These are phyloP conservation scores for Exophiala lecanii-corni DNA, from an alignment of 2,329 filamentous ascomycete species.

Conservation along the genomic window DNA sequence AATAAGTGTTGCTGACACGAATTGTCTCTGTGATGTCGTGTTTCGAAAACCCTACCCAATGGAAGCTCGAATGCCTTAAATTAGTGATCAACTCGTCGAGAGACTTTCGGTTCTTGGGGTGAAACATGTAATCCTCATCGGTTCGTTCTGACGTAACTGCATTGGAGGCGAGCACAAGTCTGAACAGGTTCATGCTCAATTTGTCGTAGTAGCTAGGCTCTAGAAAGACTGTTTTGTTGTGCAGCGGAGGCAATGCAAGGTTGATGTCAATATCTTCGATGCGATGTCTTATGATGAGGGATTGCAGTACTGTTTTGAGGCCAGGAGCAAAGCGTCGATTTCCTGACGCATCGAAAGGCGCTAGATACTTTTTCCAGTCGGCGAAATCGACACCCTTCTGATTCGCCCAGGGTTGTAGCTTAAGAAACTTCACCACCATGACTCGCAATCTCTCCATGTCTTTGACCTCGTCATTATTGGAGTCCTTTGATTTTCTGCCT, in stretches of 20 bases:
- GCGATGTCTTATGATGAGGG: constrained; percentile 75
- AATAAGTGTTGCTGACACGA: constrained; percentile 62
- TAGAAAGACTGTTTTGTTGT: constrained; percentile 67
- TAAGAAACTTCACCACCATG: constrained; percentile 66
- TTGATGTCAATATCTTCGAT: constrained; percentile 63
- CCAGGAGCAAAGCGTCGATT: constrained; percentile 39
- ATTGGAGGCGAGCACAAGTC: constrained; percentile 79
- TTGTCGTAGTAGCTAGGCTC: constrained; percentile 82
- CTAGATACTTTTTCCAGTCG: constrained; percentile 71
- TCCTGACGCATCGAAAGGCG: constrained; percentile 58
- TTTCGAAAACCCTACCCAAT: constrained; percentile 68
- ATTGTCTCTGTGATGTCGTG: constrained; percentile 60
- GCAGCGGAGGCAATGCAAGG: constrained; percentile 64
- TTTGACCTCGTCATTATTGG: constrained; percentile 51
- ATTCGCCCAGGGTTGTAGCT: constrained; percentile 74
- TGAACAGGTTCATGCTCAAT: constrained; percentile 76
- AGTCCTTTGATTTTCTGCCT: constrained; percentile 33
- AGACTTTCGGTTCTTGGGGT: constrained; percentile 64
- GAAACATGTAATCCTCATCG: constrained; percentile 85
- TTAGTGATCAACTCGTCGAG: constrained; percentile 70
- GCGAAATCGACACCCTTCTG: constrained; percentile 52
- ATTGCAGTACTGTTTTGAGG: constrained; percentile 66
- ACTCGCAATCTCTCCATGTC: constrained; percentile 64
- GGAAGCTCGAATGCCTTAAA: constrained; percentile 77
- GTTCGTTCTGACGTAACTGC: constrained; percentile 80